Evolutionary conservation across 164 flowering plant genomes (phyloP).

Genomic region (Warburgia ugandensis): DNA sequence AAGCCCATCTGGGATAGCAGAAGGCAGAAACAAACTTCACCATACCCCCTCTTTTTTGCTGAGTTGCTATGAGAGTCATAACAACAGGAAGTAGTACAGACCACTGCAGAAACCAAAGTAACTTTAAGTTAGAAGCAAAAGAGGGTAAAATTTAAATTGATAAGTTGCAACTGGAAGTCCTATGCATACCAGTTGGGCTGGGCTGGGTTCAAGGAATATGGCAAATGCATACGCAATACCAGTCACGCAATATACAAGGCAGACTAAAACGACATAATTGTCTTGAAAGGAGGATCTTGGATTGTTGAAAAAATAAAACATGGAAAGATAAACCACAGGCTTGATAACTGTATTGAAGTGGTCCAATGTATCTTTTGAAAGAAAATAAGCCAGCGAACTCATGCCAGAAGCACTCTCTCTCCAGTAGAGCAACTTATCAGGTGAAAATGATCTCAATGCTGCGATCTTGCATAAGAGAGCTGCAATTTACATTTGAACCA

Average conservation of each 20-base stretch:
- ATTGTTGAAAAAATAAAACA: conserved; percentile 97
- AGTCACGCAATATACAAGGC: conserved; percentile 92
- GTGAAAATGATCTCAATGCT: conserved; percentile 82
- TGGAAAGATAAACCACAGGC: conserved; percentile 88
- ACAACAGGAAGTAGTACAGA: conserved; percentile 95
- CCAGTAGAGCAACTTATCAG: conserved; percentile 86
- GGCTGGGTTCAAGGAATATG: conserved; percentile 65
- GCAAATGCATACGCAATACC: conserved; percentile 88
- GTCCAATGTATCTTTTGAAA: conserved; percentile 81
- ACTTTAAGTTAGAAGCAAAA: too few relatives aligned
- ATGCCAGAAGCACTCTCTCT: conserved; percentile 89
- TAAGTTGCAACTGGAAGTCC: too few relatives aligned
- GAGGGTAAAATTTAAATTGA: too few relatives aligned
- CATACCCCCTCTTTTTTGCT: conserved; percentile 20
- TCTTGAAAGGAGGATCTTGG: conserved; percentile 79
- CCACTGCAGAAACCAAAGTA: conserved; percentile 89
- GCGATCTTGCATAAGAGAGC: conserved; percentile 84
- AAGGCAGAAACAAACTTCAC: conserved; percentile 34
- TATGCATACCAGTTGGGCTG: conserved; percentile 91
- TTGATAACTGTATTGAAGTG: conserved; percentile 76
- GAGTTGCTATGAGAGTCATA: conserved; percentile 81
- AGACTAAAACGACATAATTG: conserved; percentile 64
- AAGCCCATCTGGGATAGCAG: conserved; percentile 86
- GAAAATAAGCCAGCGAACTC: conserved; percentile 83
- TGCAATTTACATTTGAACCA: conserved; percentile 31